Evolutionary conservation across 139 green algal genomes (phyloP).

Genomic region (Micractinium conductrix): DNA sequence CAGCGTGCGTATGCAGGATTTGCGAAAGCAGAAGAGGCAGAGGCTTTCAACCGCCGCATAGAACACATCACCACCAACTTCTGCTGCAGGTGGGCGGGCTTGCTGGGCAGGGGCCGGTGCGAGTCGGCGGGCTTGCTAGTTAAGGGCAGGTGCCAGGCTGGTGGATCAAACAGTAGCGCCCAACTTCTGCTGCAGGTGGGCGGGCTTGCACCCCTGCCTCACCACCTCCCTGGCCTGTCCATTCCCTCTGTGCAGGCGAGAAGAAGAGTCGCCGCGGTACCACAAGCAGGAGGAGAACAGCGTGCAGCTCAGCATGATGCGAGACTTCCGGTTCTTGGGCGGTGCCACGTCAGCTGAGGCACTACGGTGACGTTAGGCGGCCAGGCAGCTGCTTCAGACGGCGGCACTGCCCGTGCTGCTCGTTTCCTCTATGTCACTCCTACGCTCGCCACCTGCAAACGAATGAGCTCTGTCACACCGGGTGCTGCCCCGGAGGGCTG

Average conservation of each 20-base stretch:
- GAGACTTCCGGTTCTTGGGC: not conserved
- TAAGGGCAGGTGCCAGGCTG: too few relatives aligned
- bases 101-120: not conserved
- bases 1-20: conserved; percentile 10
- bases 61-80: conserved; percentile 18
- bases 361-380: too few relatives aligned
- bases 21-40: not conserved
- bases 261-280: conserved; percentile 7
- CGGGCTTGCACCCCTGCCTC: not conserved
- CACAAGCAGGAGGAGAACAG: not conserved
- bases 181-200: conserved; percentile 26
- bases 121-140: not conserved
- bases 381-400: too few relatives aligned
- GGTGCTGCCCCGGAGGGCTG: too few relatives aligned
- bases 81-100: conserved; percentile 8
- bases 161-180: too few relatives aligned
- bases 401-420: too few relatives aligned
- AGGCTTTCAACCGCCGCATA: conserved; percentile 13
- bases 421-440: too few relatives aligned
- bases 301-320: conserved; percentile 4
- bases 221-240: not conserved
- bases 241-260: not conserved
- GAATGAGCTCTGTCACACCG: too few relatives aligned
- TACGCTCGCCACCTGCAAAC: too few relatives aligned
- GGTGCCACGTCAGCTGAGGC: too few relatives aligned